Evolutionary conservation across 345 rosid species (phyloP).

Genomic region (Hirschfeldia incana): DNA sequence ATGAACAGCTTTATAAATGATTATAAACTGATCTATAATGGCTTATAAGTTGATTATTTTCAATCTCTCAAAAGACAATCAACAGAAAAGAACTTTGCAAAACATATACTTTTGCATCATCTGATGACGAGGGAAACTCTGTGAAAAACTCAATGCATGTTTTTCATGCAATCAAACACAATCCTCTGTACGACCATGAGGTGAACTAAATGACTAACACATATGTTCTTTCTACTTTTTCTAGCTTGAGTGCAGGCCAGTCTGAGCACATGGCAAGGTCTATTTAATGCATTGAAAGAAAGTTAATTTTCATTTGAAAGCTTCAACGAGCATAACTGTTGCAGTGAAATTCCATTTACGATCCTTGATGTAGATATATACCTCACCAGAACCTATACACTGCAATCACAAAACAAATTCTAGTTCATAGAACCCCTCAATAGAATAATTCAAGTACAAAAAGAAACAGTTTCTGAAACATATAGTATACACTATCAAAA

Average conservation of each 20-base stretch:
- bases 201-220: conserved; percentile 31
- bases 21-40: not conserved
- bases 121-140: not conserved
- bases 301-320: conserved; percentile 65
- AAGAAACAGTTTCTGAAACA: not conserved
- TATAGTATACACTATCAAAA: not conserved
- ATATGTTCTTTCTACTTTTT: conserved; percentile 52
- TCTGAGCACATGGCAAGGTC: conserved; percentile 72
- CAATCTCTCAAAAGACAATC: not conserved
- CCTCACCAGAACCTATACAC: conserved; percentile 63
- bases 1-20: no score
- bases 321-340: conserved; percentile 60
- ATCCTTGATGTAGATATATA: conserved; percentile 67
- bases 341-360: conserved; percentile 60
- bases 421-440: not conserved
- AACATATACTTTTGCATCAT: not conserved
- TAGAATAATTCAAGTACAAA: not conserved
- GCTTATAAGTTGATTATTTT: not conserved
- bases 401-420: conserved; percentile 41
- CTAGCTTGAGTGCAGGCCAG: conserved; percentile 71
- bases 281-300: conserved; percentile 65
- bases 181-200: no score
- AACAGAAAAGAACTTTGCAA: not conserved
- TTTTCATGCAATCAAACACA: not conserved
- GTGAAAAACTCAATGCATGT: no score